Evolutionary conservation across 164 flowering plant species (phyloP).

Genomic region (Macadamia tetraphylla): DNA sequence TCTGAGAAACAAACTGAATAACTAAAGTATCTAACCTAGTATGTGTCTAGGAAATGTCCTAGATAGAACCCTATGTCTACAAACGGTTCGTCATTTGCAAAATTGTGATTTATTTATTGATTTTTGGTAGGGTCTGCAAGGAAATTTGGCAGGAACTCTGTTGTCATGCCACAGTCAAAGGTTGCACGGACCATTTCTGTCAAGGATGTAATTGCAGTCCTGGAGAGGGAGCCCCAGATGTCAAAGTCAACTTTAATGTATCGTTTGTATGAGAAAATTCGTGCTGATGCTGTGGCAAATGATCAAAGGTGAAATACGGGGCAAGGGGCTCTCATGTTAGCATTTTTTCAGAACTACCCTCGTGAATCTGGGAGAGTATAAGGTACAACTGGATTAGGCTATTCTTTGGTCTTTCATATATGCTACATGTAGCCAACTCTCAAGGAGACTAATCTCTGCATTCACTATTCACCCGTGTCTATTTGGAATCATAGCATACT

Average conservation of each 20-base stretch:
- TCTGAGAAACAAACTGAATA: background rate
- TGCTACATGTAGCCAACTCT: too few relatives aligned
- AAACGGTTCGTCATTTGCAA: background rate
- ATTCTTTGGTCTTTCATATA: too few relatives aligned
- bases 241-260: constrained; percentile 57
- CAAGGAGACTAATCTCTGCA: too few relatives aligned
- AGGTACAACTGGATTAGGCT: too few relatives aligned
- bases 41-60: background rate
- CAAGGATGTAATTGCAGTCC: constrained; percentile 72
- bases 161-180: constrained; percentile 24
- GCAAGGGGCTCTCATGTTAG: too few relatives aligned
- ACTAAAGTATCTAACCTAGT: background rate
- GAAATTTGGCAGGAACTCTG: constrained; percentile 49
- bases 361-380: too few relatives aligned
- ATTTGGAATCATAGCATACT: too few relatives aligned
- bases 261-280: constrained; percentile 49
- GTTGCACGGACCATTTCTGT: constrained; percentile 47
- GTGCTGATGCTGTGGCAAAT: constrained; percentile 25
- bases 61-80: background rate
- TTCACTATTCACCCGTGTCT: too few relatives aligned
- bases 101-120: background rate
- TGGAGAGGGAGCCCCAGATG: constrained; percentile 88
- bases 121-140: constrained; percentile 37
- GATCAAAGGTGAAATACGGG: background rate
- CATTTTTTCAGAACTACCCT: too few relatives aligned